phyloP scores from a whole-genome alignment of 2,329 filamentous ascomycete genomes.

The Paraconiothyrium brasiliense region DNA sequence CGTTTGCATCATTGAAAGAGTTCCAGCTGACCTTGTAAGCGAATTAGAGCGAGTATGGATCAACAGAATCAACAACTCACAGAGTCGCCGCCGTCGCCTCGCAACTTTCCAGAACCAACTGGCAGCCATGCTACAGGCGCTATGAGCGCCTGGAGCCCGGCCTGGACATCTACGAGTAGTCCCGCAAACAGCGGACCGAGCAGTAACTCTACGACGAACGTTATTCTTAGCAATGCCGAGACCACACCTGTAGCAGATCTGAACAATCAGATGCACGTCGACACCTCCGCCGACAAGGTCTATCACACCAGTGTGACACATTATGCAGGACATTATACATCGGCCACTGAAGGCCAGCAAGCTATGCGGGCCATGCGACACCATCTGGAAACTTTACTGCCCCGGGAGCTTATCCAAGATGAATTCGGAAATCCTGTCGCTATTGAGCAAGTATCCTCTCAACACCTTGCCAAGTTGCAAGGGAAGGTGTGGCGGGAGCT shows the following conservation, averaged over 20 bases:
- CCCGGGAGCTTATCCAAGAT: conserved; percentile 15
- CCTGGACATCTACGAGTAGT: neutral
- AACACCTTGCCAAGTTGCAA: conserved; percentile 17
- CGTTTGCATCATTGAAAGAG: neutral
- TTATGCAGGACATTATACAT: neutral
- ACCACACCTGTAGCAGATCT: neutral
- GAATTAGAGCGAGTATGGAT: neutral
- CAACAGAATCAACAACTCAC: neutral
- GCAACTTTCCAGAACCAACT: no score
- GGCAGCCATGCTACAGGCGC: neutral
- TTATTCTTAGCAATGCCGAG: neutral
- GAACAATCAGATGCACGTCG: conserved; percentile 4
- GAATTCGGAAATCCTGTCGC: conserved; percentile 7
- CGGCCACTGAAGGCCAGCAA: neutral
- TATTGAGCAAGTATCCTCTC: conserved; percentile 2
- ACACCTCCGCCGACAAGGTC: neutral
- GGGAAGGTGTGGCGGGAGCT: conserved; percentile 18
- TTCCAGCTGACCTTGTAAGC: neutral
- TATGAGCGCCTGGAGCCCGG: neutral
- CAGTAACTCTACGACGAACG: neutral
- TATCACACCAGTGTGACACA: neutral
- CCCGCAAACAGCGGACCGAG: neutral
- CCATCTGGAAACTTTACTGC: conserved; percentile 6
- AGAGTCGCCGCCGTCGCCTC: neutral
- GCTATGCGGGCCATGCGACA: conserved; percentile 8